Base-by-base conservation (phyloP, 1,284 basidiomycete genomes). In the Irpex sp. region DNA sequence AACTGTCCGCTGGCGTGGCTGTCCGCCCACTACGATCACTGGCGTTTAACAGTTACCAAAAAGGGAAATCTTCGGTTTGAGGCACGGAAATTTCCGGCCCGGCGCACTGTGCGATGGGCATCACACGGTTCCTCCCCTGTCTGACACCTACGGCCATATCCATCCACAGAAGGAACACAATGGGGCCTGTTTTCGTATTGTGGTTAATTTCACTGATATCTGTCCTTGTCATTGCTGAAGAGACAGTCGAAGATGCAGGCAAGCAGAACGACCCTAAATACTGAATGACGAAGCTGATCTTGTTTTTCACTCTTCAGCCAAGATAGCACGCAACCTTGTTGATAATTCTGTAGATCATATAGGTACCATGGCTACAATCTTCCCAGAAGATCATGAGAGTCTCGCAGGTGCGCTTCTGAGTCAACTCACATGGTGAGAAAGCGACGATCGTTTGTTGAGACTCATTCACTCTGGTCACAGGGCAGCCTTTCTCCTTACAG, bases 401-500 rank as follows among this genome's bases (percentile, higher is more conserved):
- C 72, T 82, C 17, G 69, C 79, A 69, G 79, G 82, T 80, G 64
- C 59, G 72, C 11, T 43, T 53, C 37, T 31, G 56, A 50, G 15
- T n/a, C 13, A 21, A 17, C 31, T 61, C 2, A 17, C 35, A 31
- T 33, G 5, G 13, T 36, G 11, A 11, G 31, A 6, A 26, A 37
- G n/a, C 49, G n/a, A 53, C 26, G 11, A n/a, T 51, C 15, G 13
- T 17, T 35, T 31, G 54, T 26, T 50, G 11, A 15, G 39, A 43
- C 39, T 43, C 11, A 43, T 43, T 43, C 39, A 43, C 8, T 11
- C 15, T 43, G 39, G 39, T 43, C 33, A 15, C 68, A 85, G 85
- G 79, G 19, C 76, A 81, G 65, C 85, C 86, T 13, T 87, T 87
- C 69, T 78, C 84, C 5, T 73, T 88, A 62, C 84, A 87, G 73